Conservation (phyloP, 805 yeast genomes). For the Komagataella populi region DNA sequence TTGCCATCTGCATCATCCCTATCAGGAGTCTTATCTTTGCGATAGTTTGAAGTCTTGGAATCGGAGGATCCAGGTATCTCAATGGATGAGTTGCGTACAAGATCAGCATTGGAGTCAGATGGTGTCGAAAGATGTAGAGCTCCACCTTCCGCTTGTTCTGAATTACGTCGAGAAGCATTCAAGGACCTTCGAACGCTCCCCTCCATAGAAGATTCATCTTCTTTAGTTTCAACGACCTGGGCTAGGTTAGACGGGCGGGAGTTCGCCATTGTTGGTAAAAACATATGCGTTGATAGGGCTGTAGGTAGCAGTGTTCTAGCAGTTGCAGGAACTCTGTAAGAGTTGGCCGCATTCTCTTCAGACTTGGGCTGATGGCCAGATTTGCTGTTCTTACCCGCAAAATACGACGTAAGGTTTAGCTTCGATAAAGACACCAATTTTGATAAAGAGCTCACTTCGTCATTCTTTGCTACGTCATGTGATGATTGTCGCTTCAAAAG, state of each 20-base stretch:
- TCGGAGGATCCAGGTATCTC: neutral
- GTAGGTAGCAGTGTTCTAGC: conserved; percentile 46
- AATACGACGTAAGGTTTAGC: conserved; percentile 23
- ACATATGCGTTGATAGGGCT: conserved; percentile 49
- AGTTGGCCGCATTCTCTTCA: neutral
- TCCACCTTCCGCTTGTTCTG: neutral
- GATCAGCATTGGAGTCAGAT: neutral
- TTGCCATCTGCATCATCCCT: neutral
- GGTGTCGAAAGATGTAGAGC: neutral
- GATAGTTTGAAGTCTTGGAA: neutral
- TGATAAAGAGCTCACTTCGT: conserved; percentile 11
- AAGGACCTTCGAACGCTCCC: neutral
- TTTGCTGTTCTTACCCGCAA: conserved; percentile 19
- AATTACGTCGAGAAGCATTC: neutral
- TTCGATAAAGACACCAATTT: conserved; percentile 24
- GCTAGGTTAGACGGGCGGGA: conserved; percentile 6
- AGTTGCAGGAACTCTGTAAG: conserved; percentile 39
- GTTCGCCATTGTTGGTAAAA: conserved; percentile 30
- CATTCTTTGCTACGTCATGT: neutral
- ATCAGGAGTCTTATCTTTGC: neutral
- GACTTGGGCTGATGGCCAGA: conserved; percentile 5
- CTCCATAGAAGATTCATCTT: neutral
- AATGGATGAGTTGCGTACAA: neutral
- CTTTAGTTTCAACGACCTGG: neutral
- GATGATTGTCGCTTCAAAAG: conserved; percentile 9